Evolutionary conservation across 257 asterid genomes (phyloP), one percentile per base, ranked within the genome.

Genomic region (Schizonepeta tenuifolia): DNA sequence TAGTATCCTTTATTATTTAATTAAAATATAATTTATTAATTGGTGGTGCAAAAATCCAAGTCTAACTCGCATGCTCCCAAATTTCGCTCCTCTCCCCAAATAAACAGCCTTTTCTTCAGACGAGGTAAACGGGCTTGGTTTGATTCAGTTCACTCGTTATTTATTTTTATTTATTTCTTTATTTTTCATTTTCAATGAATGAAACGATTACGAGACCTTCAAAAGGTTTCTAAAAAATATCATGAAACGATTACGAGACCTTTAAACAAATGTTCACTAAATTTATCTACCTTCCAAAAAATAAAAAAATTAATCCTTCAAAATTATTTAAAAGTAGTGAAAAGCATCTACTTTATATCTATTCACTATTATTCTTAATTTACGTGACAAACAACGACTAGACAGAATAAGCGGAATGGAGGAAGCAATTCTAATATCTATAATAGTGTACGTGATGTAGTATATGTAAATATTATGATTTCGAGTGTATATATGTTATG

Each of bases 21-120:
- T 22, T 21, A 21, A n/a, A 8, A 38, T 22, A 9, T 28, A 1
- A 14, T 2, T 57, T 59, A 31, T 33, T 33, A 31, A 6, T 33
- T 58, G 6, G 1, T 22, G 58, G 50, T 60, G 26, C 76, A 36
- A 64, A 64, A 73, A 24, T 8, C 78, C 65, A 64, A 64, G 72
- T 21, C 58, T 24, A 50, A 73, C 31, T 22, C 65, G 56, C 65
- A 49, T 41, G 21, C 58, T 65, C 38, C 71, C 77, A 73, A 63
- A 28, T 38, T 21, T 63, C 1, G n/a, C 38, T n/a, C 55, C 18
- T 60, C 9, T 26, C 55, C 65, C 71, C 65, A 53, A 73, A 41
- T 40, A 64, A 53, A 65, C 66, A 51, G 56, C 53, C 58, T 73
- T 73, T 53, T 53, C 66, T 15, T 50, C 31, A 9, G 55, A 62